These are phyloP conservation scores for Styphnolobium japonicum DNA, from an alignment of 306 rosid species.

Conservation along the genomic window DNA sequence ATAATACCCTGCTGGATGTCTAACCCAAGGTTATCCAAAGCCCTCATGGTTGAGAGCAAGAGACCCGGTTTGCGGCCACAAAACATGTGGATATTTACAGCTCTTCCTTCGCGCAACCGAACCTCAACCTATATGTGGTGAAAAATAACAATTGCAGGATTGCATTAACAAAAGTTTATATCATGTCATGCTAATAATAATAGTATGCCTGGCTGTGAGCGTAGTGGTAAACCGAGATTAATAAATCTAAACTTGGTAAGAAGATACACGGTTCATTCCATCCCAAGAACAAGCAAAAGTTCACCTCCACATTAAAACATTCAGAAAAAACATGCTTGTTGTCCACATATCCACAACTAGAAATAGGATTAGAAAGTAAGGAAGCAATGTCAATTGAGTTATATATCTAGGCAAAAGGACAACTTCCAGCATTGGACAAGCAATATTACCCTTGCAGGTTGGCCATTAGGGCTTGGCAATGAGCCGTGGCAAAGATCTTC, in stretches of 20 bases:
- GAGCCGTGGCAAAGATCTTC: conserved; percentile 62
- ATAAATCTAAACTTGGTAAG: neutral
- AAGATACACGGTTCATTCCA: neutral
- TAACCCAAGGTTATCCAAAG: conserved; percentile 63
- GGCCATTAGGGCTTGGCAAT: conserved; percentile 52
- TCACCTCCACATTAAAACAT: neutral
- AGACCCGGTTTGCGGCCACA: conserved; percentile 62
- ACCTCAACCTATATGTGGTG: conserved; percentile 53
- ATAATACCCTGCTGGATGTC: conserved; percentile 74
- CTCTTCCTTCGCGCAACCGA: conserved; percentile 56
- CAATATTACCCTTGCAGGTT: conserved; percentile 54
- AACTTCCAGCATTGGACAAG: neutral
- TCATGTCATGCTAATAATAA: neutral
- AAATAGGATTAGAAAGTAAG: neutral
- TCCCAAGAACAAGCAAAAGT: neutral
- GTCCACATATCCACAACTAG: neutral
- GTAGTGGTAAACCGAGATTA: neutral
- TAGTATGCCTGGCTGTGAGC: neutral
- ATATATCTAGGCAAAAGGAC: neutral
- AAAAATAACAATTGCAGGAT: neutral
- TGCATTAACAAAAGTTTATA: neutral
- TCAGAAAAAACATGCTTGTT: neutral
- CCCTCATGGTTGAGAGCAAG: conserved; percentile 64
- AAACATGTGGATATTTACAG: conserved; percentile 70
- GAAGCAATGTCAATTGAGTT: neutral